phyloP scores from a whole-genome alignment of 495 filamentous ascomycete species.

The Neurospora sp. region DNA sequence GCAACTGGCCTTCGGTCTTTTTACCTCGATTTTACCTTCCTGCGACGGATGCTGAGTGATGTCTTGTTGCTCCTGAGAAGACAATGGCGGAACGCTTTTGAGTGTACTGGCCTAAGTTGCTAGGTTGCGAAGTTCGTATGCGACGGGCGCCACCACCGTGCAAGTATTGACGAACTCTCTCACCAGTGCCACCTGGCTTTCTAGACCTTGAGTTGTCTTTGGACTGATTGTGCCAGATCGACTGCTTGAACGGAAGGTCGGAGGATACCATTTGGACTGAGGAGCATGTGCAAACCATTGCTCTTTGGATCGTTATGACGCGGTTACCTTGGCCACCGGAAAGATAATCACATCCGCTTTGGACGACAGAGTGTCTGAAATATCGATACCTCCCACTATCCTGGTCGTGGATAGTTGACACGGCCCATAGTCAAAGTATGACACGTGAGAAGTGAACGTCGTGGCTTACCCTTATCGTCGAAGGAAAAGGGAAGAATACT shows the following conservation, averaged over 20 bases:
- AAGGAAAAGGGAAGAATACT: conserved; percentile 31
- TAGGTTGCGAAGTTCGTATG: background rate
- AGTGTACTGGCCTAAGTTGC: background rate
- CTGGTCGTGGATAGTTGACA: background rate
- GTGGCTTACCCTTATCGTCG: conserved; percentile 55
- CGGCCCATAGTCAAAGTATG: conserved; percentile 10
- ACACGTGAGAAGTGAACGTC: conserved; percentile 7
- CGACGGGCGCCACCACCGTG: background rate
- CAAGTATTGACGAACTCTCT: background rate
- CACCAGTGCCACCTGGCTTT: background rate
- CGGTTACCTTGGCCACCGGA: background rate
- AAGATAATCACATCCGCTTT: background rate
- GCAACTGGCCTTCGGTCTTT: background rate
- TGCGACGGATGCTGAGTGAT: background rate
- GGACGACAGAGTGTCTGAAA: background rate
- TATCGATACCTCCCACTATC: conserved; percentile 3
- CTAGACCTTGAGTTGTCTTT: background rate
- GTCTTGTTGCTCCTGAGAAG: background rate
- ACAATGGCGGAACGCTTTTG: background rate
- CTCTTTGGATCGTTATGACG: background rate
- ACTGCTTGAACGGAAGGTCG: background rate
- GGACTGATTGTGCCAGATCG: background rate
- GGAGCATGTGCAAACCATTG: background rate
- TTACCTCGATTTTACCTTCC: background rate
- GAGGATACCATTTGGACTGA: background rate